Base-by-base conservation (phyloP, 768 basidiomycete genomes). In the Trametes villosa region DNA sequence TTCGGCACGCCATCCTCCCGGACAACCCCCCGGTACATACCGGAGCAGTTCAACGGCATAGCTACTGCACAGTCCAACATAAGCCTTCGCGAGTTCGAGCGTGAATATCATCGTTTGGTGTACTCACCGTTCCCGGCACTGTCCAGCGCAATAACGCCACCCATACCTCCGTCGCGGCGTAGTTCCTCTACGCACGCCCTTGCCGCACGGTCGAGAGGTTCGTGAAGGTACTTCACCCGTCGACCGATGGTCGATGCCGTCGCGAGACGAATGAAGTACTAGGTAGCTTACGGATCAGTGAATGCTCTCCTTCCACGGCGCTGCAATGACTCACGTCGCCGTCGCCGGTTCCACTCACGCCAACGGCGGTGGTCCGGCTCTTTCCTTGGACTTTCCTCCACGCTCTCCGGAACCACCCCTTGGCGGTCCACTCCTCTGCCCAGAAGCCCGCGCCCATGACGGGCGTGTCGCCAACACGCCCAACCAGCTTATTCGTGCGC, bases 1-100 rank as follows among this genome's bases (percentile, higher is more conserved):
- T 83, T 83, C 0, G 89, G 80, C 9, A 85, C 70, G 11, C 91
- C 92, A 59, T 93, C 89, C 63, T 79, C 76, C 44, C 80, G 76
- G 33, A 92, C 85, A 17, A 92, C 78, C 7, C 92, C 92, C 29
- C 92, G 82, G 69, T 92, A 93, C 92, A 94, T 94, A 9, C 92
- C 89, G 20, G 81, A 76, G 66, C 86, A 89, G 70, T 92, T 93
- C 62, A 93, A 70, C 7, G 89, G 84, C 77, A 89, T 83, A 1
- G 88, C 77, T 44, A 92, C 91, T 60, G 36, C 34, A 31, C 38
- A 29, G 30, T 18, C 34, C 22, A 38, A 4, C 22, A 29, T 42
- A 47, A 48, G 49, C 51, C 15, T 51, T 60, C 36, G 46, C 24
- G 50, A 56, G 30, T 20, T 26, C n/a, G 41, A 46, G 17, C 11